Percentiles rank a stretch among this genome's conserved stretches.
These are phyloP conservation scores for Fonsecaea nubica DNA, from an alignment of 2,329 filamentous ascomycete species.

Conservation along the genomic window DNA sequence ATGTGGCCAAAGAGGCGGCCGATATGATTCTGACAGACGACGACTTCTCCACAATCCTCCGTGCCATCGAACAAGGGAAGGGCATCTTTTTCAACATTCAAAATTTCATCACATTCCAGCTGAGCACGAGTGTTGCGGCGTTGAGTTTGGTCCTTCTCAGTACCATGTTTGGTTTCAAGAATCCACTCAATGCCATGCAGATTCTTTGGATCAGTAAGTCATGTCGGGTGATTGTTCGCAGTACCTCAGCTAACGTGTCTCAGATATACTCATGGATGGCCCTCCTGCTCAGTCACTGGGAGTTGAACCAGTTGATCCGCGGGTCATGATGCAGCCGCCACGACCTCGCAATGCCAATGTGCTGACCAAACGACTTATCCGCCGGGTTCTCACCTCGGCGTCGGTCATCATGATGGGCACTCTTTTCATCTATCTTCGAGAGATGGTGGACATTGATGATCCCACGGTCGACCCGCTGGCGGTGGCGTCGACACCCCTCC, in stretches of 20 bases:
- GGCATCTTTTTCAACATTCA: constrained; percentile 99
- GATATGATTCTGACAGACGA: constrained; percentile 90
- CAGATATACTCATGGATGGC: constrained; percentile 99
- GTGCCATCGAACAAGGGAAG: constrained; percentile 97
- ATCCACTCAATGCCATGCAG: constrained; percentile 98
- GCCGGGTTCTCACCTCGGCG: constrained; percentile 85
- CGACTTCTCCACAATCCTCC: constrained; percentile 88
- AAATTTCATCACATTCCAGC: constrained; percentile 97
- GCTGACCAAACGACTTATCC: constrained; percentile 81
- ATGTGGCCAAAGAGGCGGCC: constrained; percentile 93
- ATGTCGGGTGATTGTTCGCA: background rate
- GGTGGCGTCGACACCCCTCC: constrained; percentile 28
- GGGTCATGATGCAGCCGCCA: constrained; percentile 91
- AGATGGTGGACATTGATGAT: constrained; percentile 77
- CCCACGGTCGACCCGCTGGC: constrained; percentile 43
- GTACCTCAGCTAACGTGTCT: constrained; percentile 40
- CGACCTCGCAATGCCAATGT: constrained; percentile 86
- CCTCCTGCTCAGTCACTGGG: constrained; percentile 96
- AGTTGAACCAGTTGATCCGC: constrained; percentile 90
- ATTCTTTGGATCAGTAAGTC: constrained; percentile 97
- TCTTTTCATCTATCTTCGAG: constrained; percentile 85
- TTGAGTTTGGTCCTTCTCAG: constrained; percentile 89
- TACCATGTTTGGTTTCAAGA: constrained; percentile 90
- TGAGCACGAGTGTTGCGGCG: constrained; percentile 94
- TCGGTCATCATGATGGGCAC: constrained; percentile 91